Percentiles rank a stretch among this genome's conserved stretches.
These are phyloP conservation scores for Blastobotrys terrestris DNA, from an alignment of 805 yeast genomes.

Conservation along the genomic window DNA sequence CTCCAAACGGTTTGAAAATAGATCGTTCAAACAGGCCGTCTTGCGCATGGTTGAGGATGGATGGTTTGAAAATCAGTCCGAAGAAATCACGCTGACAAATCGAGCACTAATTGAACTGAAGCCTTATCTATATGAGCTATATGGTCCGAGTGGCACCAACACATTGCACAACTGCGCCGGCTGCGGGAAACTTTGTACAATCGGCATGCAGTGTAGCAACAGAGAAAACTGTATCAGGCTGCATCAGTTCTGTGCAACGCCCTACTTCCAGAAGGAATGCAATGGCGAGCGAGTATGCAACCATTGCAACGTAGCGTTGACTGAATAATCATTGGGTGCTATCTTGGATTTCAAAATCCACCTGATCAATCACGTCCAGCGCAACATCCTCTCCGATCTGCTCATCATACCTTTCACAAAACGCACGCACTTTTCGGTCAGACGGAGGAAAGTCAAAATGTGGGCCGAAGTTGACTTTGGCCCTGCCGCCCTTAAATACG, in stretches of 20 bases:
- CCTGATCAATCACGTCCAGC: constrained; percentile 81
- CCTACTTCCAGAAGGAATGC: not conserved
- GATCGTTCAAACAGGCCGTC: not conserved
- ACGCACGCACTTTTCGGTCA: constrained; percentile 36
- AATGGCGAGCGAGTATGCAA: not conserved
- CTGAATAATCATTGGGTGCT: not conserved
- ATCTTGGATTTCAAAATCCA: constrained; percentile 40
- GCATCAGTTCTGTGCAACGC: constrained; percentile 43
- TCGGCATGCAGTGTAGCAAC: constrained; percentile 41
- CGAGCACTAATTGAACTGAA: constrained; percentile 44
- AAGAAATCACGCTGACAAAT: constrained; percentile 28
- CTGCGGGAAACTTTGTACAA: constrained; percentile 48
- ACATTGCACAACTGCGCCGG: constrained; percentile 41
- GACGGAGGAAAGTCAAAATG: constrained; percentile 42
- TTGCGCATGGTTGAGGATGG: constrained; percentile 38
- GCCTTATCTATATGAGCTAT: constrained; percentile 37
- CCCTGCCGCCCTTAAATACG: constrained; percentile 72
- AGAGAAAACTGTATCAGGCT: constrained; percentile 36
- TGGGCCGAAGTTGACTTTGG: constrained; percentile 63
- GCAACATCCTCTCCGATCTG: constrained; percentile 72
- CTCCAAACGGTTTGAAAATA: not conserved
- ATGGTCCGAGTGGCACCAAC: constrained; percentile 27
- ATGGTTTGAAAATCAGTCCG: constrained; percentile 36
- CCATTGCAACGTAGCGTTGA: not conserved
- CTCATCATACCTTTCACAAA: constrained; percentile 58